These are phyloP conservation scores for Podaxis sp. DNA, from an alignment of 768 basidiomycete genomes.

Conservation along the genomic window DNA sequence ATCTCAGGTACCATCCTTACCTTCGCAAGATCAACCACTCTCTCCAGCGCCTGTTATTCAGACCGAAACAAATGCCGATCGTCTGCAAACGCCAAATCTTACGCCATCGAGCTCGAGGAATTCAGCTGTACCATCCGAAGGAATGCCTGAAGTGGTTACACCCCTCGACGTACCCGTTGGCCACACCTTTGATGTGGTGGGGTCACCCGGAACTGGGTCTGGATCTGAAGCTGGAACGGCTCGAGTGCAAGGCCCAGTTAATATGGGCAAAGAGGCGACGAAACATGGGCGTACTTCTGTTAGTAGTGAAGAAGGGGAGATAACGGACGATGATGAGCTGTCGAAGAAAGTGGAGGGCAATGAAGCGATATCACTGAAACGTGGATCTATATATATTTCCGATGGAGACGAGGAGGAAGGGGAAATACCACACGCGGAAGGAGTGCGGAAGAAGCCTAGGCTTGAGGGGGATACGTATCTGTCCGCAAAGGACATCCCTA, in stretches of 20 bases:
- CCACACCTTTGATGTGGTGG: neutral
- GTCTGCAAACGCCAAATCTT: neutral
- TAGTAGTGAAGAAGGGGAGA: neutral
- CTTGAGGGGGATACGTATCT: neutral
- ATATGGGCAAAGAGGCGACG: too few species aligned
- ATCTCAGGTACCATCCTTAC: neutral
- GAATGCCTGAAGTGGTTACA: conserved; percentile 3
- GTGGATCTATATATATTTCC: neutral
- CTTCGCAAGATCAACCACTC: neutral
- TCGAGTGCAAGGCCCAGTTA: too few species aligned
- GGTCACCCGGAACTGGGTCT: neutral
- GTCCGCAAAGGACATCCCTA: neutral
- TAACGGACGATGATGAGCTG: neutral
- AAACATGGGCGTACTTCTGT: too few species aligned
- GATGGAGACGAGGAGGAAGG: neutral
- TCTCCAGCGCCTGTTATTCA: neutral
- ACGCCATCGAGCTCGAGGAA: neutral
- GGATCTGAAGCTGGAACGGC: neutral
- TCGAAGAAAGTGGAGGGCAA: neutral
- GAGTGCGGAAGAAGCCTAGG: neutral
- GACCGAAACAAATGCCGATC: neutral
- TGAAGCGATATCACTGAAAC: neutral
- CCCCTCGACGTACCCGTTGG: conserved; percentile 2
- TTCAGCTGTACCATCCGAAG: conserved; percentile 5
- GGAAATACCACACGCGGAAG: neutral